Percentiles rank a stretch among this genome's conserved stretches.
phyloP scores from a whole-genome alignment of 2,329 filamentous ascomycete genomes.

The Trichophyton equinum region DNA sequence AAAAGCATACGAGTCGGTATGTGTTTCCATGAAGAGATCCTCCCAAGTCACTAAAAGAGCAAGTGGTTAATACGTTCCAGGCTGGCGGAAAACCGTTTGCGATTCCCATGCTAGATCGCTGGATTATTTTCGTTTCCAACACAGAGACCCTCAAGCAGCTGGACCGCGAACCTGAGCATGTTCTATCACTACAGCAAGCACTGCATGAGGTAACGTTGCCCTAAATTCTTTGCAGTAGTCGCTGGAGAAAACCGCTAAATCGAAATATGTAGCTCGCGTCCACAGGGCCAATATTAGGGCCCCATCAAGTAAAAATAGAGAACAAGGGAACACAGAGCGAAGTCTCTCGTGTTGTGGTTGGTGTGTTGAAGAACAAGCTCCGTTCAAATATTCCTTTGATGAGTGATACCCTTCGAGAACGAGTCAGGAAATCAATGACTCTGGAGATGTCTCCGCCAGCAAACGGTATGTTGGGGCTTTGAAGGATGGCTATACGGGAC shows the following conservation, averaged over 20 bases:
- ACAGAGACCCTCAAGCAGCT: neutral
- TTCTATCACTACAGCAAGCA: neutral
- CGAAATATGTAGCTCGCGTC: neutral
- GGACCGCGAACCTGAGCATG: neutral
- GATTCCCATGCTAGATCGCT: neutral
- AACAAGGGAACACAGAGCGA: conserved; percentile 2
- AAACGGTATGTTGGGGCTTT: neutral
- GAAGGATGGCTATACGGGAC: neutral
- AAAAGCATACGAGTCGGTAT: neutral
- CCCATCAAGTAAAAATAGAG: neutral
- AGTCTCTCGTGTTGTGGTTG: neutral
- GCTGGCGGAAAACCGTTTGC: neutral
- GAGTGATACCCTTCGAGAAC: neutral
- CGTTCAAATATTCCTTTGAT: conserved; percentile 1
- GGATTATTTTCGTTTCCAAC: neutral
- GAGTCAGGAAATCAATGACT: neutral
- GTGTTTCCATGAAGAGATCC: neutral
- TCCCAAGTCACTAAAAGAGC: neutral
- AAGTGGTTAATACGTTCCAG: neutral
- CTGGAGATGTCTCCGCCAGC: neutral
- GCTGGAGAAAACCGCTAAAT: neutral
- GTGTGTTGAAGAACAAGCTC: neutral
- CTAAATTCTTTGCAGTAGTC: neutral
- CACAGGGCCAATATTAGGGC: neutral
- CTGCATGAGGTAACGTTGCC: neutral